Evolutionary conservation across 169 alveolate species (phyloP), one percentile per base, ranked within the genome.

Genomic region (Plasmodium gaboni): DNA sequence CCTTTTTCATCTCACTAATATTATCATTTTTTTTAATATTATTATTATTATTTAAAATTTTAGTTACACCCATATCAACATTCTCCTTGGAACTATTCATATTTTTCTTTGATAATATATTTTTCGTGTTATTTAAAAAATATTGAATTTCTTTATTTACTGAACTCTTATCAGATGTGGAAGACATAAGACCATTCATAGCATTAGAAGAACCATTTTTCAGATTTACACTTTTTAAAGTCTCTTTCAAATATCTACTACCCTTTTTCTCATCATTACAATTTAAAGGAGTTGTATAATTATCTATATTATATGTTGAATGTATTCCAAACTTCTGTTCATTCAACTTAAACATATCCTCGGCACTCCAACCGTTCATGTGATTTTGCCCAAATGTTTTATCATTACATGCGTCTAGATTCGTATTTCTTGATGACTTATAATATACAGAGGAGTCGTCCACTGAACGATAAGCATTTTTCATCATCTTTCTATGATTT

Each of bases 291-390:
- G 83, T 91, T 1, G 95, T 91, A 46, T 93, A 88, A 1, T 87
- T 73, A 65, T 92, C 96, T 38, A 92, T 71, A 24, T 87, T 80
- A 91, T 95, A 96, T 15, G 98, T 96, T 51, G 97, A 94, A 46
- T 89, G 93, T 4, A 96, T 96, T 22, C 98, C 98, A 86, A 96
- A 96, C 57, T 96, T 96, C 74, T 95, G 96, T 48, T 87, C 95
- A 89, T 96, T 96, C 70, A 96, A 88, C 68, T 95, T 92, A 89
- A 96, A 96, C 98, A 96, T 96, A 46, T 96, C 98, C 64, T 96
- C 97, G 0, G 94, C 96, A 59, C 93, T 92, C 98, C 98, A 96
- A 1, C 96, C 96, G 42, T 88, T 74, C 26, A 93, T 92, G 55
- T 91, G 94, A 38, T 83, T 92, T 28, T 87, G 74, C 7, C 96